Conservation (phyloP, 2,329 filamentous ascomycete genomes). For the Fusarium citri region DNA sequence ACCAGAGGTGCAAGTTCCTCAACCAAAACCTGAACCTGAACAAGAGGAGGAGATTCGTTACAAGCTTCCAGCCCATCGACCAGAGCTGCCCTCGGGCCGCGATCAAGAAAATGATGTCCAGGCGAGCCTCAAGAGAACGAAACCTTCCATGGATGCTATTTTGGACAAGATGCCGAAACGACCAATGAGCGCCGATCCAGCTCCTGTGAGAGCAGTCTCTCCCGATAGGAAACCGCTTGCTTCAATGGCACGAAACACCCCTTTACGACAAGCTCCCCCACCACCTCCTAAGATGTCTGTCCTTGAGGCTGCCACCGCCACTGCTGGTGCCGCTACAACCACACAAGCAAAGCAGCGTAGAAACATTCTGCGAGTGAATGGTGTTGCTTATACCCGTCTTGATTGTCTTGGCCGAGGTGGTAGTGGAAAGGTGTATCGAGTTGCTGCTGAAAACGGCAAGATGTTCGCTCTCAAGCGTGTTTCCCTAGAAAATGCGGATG, state of each 20-base stretch:
- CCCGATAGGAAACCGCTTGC: slow-evolving; percentile 68
- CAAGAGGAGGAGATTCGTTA: slow-evolving; percentile 59
- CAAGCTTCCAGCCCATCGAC: slow-evolving; percentile 56
- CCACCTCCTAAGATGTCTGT: slow-evolving; percentile 98
- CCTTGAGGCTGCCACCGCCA: slow-evolving; percentile 88
- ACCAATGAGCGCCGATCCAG: slow-evolving; percentile 60
- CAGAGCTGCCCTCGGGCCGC: slow-evolving; percentile 69
- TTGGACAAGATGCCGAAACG: slow-evolving; percentile 68
- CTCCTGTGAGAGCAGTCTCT: slow-evolving; percentile 55
- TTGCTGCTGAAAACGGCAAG: slow-evolving; percentile 96
- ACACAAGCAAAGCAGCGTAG: slow-evolving; percentile 79
- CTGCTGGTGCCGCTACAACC: slow-evolving; percentile 82
- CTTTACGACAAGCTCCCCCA: slow-evolving; percentile 79
- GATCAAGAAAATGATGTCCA: slow-evolving; percentile 90
- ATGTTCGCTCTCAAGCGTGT: slow-evolving; percentile 95
- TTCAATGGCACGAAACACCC: slow-evolving; percentile 73
- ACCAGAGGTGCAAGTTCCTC: slow-evolving; percentile 25
- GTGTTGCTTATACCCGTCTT: slow-evolving; percentile 88
- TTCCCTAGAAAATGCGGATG: slow-evolving; percentile 89
- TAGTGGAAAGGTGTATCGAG: slow-evolving; percentile 93
- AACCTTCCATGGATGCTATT: slow-evolving; percentile 64
- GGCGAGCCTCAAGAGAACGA: slow-evolving; percentile 73
- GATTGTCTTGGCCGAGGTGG: slow-evolving; percentile 93
- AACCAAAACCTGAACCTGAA: slow-evolving; percentile 32
- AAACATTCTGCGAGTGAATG: slow-evolving; percentile 88